Conservation (phyloP, 805 yeast genomes). For the Nakazawaea peltata region DNA sequence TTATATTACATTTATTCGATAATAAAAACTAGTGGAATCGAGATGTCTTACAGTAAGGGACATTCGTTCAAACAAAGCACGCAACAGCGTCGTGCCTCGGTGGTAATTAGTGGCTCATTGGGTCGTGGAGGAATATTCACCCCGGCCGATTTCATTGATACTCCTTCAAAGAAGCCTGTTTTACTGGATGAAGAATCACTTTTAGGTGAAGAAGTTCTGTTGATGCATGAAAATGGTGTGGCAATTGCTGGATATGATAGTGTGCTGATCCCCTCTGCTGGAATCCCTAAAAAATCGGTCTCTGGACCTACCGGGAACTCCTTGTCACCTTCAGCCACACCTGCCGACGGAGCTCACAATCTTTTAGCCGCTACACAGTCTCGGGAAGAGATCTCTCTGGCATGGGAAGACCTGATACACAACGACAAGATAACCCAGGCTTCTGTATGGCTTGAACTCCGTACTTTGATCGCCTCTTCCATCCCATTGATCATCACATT, state of each 20-base stretch:
- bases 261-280: too few relatives aligned
- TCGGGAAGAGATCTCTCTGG: background rate
- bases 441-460: constrained; percentile 14
- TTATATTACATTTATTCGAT: too few relatives aligned
- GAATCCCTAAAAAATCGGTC: too few relatives aligned
- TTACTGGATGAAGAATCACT: background rate
- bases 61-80: constrained; percentile 31
- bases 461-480: constrained; percentile 27
- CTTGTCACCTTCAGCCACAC: background rate
- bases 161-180: too few relatives aligned
- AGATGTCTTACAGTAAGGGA: too few relatives aligned
- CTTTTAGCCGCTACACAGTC: too few relatives aligned
- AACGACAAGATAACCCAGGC: constrained; percentile 1
- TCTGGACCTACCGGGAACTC: too few relatives aligned
- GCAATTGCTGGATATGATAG: background rate
- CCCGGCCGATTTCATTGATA: constrained; percentile 38
- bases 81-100: constrained; percentile 41
- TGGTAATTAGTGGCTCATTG: constrained; percentile 41
- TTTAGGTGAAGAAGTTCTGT: constrained; percentile 2
- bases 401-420: constrained; percentile 4
- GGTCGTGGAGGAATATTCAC: constrained; percentile 44
- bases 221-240: constrained; percentile 6
- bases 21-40: too few relatives aligned
- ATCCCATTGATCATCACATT: constrained; percentile 46
- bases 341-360: background rate